A percentile compares a stretch with the other conserved stretches of the same genome.
These are phyloP conservation scores for Citrus inodora DNA, from an alignment of 345 rosid genomes.

Conservation along the genomic window DNA sequence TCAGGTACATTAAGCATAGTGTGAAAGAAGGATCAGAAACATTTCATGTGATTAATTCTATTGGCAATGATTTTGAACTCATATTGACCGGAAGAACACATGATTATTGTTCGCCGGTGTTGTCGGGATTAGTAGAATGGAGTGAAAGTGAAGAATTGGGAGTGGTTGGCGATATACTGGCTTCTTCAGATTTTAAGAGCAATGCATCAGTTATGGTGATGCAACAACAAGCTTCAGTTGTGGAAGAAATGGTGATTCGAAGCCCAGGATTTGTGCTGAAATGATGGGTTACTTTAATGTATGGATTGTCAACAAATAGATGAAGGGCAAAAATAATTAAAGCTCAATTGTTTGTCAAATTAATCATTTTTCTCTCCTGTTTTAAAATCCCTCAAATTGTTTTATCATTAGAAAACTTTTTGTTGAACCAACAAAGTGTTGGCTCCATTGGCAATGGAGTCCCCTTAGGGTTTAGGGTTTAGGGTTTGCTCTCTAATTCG, in stretches of 20 bases:
- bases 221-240: constrained; percentile 34
- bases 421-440: no score
- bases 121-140: constrained; percentile 36
- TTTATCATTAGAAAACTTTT: no score
- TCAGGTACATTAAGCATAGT: constrained; percentile 23
- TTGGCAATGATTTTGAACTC: constrained; percentile 29
- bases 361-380: no score
- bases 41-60: constrained; percentile 12
- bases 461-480: no score
- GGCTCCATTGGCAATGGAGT: no score
- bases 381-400: no score
- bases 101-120: constrained; percentile 19
- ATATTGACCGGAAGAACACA: constrained; percentile 43
- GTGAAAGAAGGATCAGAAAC: constrained; percentile 24
- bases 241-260: background rate
- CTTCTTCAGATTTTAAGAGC: constrained; percentile 33
- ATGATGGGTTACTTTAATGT: constrained; percentile 15
- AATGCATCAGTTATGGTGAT: constrained; percentile 34
- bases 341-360: no score
- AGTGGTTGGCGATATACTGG: constrained; percentile 37
- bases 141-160: constrained; percentile 37
- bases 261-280: background rate
- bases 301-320: background rate
- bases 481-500: no score
- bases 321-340: no score